phyloP scores from a whole-genome alignment of 2,329 filamentous ascomycete species.

The Tolypocladium pustulatum region DNA sequence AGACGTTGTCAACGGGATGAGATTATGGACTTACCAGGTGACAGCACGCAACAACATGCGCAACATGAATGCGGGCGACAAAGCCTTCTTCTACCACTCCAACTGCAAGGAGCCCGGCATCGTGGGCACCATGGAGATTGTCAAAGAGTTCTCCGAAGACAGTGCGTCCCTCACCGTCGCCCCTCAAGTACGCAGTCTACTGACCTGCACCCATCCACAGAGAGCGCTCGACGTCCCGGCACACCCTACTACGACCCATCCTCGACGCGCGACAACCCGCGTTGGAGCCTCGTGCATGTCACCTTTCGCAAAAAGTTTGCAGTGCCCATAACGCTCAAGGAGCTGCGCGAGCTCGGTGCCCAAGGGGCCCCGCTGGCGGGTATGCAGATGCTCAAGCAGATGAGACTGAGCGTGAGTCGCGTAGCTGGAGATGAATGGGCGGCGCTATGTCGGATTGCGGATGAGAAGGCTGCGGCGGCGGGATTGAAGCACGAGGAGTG shows the following conservation, averaged over 20 bases:
- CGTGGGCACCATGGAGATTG: slow-evolving; percentile 80
- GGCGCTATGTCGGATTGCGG: slow-evolving; percentile 44
- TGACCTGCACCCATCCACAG: slow-evolving; percentile 9
- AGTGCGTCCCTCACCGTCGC: slow-evolving; percentile 32
- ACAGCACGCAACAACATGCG: slow-evolving; percentile 78
- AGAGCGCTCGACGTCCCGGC: slow-evolving; percentile 19
- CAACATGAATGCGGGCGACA: slow-evolving; percentile 81
- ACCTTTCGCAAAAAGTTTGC: slow-evolving; percentile 76
- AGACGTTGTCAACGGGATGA: neutral
- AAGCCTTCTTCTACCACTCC: slow-evolving; percentile 95
- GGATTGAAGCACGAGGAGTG: slow-evolving; percentile 24
- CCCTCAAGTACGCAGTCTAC: neutral
- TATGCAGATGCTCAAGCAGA: slow-evolving; percentile 77
- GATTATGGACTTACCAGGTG: neutral
- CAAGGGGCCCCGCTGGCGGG: slow-evolving; percentile 48
- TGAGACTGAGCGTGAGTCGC: slow-evolving; percentile 70
- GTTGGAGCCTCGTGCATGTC: slow-evolving; percentile 84
- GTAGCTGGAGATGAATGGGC: slow-evolving; percentile 57
- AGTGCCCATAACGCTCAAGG: slow-evolving; percentile 57
- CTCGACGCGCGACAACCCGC: slow-evolving; percentile 44
- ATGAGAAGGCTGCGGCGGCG: slow-evolving; percentile 27
- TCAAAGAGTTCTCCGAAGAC: slow-evolving; percentile 73
- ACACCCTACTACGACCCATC: slow-evolving; percentile 74
- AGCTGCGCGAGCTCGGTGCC: slow-evolving; percentile 56
- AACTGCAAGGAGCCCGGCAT: slow-evolving; percentile 87